phyloP scores from a whole-genome alignment of 2,329 filamentous ascomycete species.

The Podosphaera fusca region DNA sequence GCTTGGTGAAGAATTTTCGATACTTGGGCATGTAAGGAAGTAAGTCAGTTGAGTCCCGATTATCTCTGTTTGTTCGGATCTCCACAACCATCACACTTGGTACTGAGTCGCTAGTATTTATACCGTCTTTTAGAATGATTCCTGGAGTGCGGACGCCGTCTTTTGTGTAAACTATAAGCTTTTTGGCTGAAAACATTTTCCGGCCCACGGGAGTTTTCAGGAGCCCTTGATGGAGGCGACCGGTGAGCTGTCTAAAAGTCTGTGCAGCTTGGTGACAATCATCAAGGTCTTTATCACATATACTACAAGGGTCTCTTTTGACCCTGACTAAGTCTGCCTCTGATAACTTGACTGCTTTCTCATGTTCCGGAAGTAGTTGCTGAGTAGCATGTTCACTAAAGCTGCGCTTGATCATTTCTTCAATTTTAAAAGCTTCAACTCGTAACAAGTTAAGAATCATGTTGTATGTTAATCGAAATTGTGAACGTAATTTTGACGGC shows the following conservation, averaged over 20 bases:
- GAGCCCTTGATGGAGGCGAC: constrained; percentile 55
- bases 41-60: constrained; percentile 60
- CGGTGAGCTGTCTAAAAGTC: constrained; percentile 56
- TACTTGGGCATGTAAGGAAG: constrained; percentile 61
- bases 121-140: constrained; percentile 55
- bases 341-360: constrained; percentile 78
- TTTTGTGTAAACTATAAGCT: constrained; percentile 65
- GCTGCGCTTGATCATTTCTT: constrained; percentile 99
- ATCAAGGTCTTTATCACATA: constrained; percentile 63
- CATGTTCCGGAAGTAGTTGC: constrained; percentile 77
- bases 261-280: constrained; percentile 63
- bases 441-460: constrained; percentile 94
- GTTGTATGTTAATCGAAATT: constrained; percentile 95
- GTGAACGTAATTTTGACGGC: constrained; percentile 81
- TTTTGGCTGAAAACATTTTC: constrained; percentile 51
- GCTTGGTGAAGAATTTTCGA: constrained; percentile 38
- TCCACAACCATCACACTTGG: constrained; percentile 61
- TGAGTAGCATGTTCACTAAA: constrained; percentile 98
- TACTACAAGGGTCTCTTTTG: constrained; percentile 60
- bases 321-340: constrained; percentile 82
- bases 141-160: constrained; percentile 67
- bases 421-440: constrained; percentile 91
- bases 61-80: constrained; percentile 42
- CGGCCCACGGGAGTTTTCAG: constrained; percentile 63
- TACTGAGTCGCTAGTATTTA: constrained; percentile 31